Evolutionary conservation across 805 yeast species (phyloP).

Genomic region (Kockiozyma suomiensis): DNA sequence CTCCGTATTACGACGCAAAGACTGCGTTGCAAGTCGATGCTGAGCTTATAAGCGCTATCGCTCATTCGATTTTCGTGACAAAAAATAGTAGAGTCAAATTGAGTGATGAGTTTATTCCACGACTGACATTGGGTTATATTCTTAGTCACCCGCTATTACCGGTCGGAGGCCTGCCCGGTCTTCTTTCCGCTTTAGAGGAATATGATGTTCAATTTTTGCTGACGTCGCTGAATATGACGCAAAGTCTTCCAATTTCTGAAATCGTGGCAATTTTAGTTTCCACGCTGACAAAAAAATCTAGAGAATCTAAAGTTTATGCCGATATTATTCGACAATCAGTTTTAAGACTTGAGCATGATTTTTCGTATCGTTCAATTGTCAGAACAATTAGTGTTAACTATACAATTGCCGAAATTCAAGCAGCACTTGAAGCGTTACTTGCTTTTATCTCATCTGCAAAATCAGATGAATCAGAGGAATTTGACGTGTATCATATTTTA

Average conservation of each 20-base stretch:
- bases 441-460: background rate
- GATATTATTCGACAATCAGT: background rate
- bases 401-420: constrained; percentile 8
- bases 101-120: constrained; percentile 46
- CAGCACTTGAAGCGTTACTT: constrained; percentile 4
- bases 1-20: constrained; percentile 6
- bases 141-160: constrained; percentile 91
- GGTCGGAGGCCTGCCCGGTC: constrained; percentile 53
- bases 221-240: constrained; percentile 7
- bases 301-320: background rate
- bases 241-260: background rate
- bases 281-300: background rate
- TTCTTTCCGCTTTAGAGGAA: constrained; percentile 48
- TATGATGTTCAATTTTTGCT: background rate
- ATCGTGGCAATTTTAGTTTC: constrained; percentile 2
- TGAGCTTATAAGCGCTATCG: constrained; percentile 33
- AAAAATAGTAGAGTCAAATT: constrained; percentile 35
- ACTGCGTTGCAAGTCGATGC: constrained; percentile 34
- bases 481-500: constrained; percentile 21
- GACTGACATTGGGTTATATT: constrained; percentile 65
- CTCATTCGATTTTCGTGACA: constrained; percentile 39
- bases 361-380: constrained; percentile 19
- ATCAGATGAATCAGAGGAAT: background rate
- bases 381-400: background rate
- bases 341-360: constrained; percentile 12